Evolutionary conservation across 192 early-diverging fungal species (phyloP).

Genomic region (Rhizophagus prolifer): DNA sequence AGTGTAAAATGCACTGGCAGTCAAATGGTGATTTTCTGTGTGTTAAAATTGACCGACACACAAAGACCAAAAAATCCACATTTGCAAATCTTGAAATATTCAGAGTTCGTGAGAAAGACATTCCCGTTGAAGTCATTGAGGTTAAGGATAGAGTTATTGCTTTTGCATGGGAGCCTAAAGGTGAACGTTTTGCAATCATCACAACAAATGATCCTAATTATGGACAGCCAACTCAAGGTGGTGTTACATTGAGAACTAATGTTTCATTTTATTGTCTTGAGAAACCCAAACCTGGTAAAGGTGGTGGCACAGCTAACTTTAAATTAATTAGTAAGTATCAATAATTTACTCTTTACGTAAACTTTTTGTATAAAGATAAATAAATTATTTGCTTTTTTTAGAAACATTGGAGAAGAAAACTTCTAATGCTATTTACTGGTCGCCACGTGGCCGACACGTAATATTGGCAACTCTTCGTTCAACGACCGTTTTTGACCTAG

Average conservation of each 20-base stretch:
- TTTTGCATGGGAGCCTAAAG: slow-evolving; percentile 97
- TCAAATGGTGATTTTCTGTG: slow-evolving; percentile 84
- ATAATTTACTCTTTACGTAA: background rate
- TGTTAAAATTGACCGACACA: slow-evolving; percentile 87
- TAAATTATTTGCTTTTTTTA: slow-evolving; percentile 10
- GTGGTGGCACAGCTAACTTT: slow-evolving; percentile 61
- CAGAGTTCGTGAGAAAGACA: slow-evolving; percentile 83
- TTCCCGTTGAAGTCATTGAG: slow-evolving; percentile 98
- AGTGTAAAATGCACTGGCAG: slow-evolving; percentile 91
- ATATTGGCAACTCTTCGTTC: slow-evolving; percentile 84
- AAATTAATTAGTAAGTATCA: slow-evolving; percentile 64
- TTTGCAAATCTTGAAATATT: slow-evolving; percentile 95
- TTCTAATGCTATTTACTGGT: slow-evolving; percentile 87
- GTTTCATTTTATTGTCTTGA: slow-evolving; percentile 87
- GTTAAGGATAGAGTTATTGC: slow-evolving; percentile 56
- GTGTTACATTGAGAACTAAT: slow-evolving; percentile 59
- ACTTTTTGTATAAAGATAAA: background rate
- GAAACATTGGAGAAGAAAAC: slow-evolving; percentile 79
- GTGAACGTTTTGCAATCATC: slow-evolving; percentile 89
- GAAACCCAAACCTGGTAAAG: slow-evolving; percentile 51
- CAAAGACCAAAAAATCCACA: slow-evolving; percentile 88
- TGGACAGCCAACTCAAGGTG: slow-evolving; percentile 42
- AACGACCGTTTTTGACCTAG: slow-evolving; percentile 72
- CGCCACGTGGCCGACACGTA: slow-evolving; percentile 92
- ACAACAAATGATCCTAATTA: slow-evolving; percentile 67